Evolutionary conservation across 176 grass and related monocot species (phyloP).

Genomic region (Phoenix roebelenii): DNA sequence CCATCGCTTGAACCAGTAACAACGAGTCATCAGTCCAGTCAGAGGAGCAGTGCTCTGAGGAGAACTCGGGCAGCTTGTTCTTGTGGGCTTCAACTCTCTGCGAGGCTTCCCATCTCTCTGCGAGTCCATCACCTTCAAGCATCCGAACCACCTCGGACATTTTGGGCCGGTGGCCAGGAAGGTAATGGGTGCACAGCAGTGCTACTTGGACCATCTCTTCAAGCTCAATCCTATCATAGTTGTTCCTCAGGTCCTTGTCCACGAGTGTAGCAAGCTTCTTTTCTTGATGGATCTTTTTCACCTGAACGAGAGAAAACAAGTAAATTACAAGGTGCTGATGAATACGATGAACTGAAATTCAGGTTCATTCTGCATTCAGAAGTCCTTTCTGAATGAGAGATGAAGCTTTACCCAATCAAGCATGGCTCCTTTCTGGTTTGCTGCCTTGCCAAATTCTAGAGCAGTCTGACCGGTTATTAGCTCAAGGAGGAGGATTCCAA

Average conservation of each 20-base stretch:
- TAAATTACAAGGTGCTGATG: not conserved
- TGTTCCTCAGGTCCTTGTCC: slow-evolving; percentile 46
- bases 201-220: slow-evolving; percentile 95
- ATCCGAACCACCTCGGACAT: slow-evolving; percentile 94
- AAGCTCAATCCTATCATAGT: slow-evolving; percentile 68
- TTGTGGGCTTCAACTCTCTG: slow-evolving; percentile 49
- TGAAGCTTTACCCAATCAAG: slow-evolving; percentile 70
- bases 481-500: slow-evolving; percentile 87
- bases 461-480: slow-evolving; percentile 80
- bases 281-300: slow-evolving; percentile 98
- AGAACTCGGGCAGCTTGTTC: slow-evolving; percentile 63
- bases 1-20: slow-evolving; percentile 76
- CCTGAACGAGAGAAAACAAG: slow-evolving; percentile 33
- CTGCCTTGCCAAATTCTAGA: slow-evolving; percentile 73
- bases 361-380: no score
- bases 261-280: slow-evolving; percentile 80
- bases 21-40: slow-evolving; percentile 84
- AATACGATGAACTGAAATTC: no score
- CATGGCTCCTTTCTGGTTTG: slow-evolving; percentile 96
- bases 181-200: slow-evolving; percentile 85
- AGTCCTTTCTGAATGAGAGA: no score
- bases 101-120: slow-evolving; percentile 83
- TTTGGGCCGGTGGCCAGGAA: slow-evolving; percentile 61
- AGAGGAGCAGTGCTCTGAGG: slow-evolving; percentile 72
- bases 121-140: slow-evolving; percentile 90